Base-by-base conservation (phyloP, 768 basidiomycete species). In the Hysterangium stoloniferum region DNA sequence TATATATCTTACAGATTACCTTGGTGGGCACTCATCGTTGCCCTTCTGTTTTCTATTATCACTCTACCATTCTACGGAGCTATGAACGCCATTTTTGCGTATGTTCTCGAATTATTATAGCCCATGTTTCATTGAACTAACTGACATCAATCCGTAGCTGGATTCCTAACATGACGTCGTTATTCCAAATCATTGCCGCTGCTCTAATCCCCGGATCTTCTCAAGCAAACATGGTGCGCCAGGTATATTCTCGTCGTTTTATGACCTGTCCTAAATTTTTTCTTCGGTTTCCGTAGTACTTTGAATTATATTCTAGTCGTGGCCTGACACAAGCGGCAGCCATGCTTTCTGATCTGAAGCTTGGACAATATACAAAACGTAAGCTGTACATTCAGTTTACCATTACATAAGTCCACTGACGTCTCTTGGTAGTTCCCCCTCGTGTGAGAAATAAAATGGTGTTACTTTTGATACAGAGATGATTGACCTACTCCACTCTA, bases 291-390 rank as follows among this genome's bases (percentile, higher is more conserved):
- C 12, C 17, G 9, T 40, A 41, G 40, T 41, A 41, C 40, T 41
- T 41, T 17, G 20, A 41, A 41, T 41, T 41, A 25, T 41, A 41
- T 41, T 41, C 40, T 3, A 41, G 40, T 12, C 20, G 22, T 4
- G 22, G 20, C 17, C 40, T 41, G 7, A 5, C 40, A 4, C 40
- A 41, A 41, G 40, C 40, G 22, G 28, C 40, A 41, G 22, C 40
- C 4, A 41, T 41, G 40, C 40, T 41, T 41, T 41, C 40, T 17
- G 40, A 41, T 41, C 13, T 41, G 40, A 41, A 41, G 40, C 28
- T 41, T 20, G 40, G 40, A 22, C 40, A 41, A 41, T 41, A 41
- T 17, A 41, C 40, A 13, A 41, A 41, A 41, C 40, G 40, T 41
- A 17, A 9, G 40, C 20, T 7, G 35, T 41, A 6, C 19, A 25